Evolutionary conservation across 305 asterid species (phyloP).

Genomic region (Stenogyne calaminthoides): DNA sequence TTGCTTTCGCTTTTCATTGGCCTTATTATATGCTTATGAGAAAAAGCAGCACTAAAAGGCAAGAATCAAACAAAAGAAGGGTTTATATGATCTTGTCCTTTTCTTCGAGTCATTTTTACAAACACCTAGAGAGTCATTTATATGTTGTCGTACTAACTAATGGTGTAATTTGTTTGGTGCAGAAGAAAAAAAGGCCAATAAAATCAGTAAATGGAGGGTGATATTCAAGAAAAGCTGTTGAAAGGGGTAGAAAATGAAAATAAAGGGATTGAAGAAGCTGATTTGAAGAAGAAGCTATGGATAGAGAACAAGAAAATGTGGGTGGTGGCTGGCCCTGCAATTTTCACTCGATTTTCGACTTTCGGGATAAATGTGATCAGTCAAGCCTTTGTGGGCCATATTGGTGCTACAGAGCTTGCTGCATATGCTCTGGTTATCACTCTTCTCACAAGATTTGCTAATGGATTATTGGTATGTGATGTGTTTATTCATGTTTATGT

Average conservation of each 20-base stretch:
- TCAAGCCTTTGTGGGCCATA: constrained; percentile 73
- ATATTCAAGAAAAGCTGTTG: constrained; percentile 31
- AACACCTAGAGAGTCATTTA: no score
- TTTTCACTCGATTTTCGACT: constrained; percentile 57
- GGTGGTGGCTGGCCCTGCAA: constrained; percentile 68
- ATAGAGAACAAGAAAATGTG: constrained; percentile 57
- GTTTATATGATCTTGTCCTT: not conserved
- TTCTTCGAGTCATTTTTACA: not conserved
- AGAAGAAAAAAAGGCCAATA: not conserved
- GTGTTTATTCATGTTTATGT: no score
- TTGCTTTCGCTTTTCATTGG: not conserved
- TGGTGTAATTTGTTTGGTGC: not conserved
- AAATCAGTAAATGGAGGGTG: constrained; percentile 40
- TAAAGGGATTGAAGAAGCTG: constrained; percentile 25
- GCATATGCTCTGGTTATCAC: constrained; percentile 54
- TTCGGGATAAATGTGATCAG: constrained; percentile 52
- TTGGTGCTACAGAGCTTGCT: constrained; percentile 67
- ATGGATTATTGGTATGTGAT: constrained; percentile 51
- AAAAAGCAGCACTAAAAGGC: not conserved
- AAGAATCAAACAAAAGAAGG: not conserved
- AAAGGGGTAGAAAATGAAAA: not conserved
- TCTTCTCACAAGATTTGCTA: constrained; percentile 49
- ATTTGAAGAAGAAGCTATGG: constrained; percentile 35
- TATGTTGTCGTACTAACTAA: not conserved
- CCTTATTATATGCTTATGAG: not conserved